Base-by-base conservation (phyloP, 2,329 filamentous ascomycete species). In the Ophiosphaerella korrae region DNA sequence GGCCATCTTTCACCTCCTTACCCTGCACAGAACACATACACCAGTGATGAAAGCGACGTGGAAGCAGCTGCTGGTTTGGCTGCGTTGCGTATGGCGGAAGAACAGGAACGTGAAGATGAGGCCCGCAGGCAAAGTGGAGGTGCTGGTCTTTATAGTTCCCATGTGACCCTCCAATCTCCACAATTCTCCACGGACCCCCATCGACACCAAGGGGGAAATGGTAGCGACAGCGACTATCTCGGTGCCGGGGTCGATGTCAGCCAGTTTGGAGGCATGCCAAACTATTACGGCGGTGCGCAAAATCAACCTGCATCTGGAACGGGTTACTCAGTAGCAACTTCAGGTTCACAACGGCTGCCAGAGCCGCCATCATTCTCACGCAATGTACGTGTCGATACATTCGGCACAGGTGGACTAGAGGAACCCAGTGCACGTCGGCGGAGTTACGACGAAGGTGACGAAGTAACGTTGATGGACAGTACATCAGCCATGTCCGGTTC, bases 401-500 rank as follows among this genome's bases (percentile, higher is more conserved):
- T 85, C 42, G 92, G 90, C 7, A 97, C 92, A n/a, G 94, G 93
- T 35, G 94, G 94, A 1, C 75, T 97, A 24, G 86, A 92, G 55
- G 84, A 89, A 50, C 92, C 92, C 2, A 85, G 81, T 42, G 80
- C 67, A 6, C 77, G 92, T 58, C 84, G 91, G 53, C 80, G 92
- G 64, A 97, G 92, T 74, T 97, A 94, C 63, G 93, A 97, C 62
- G 91, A 96, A 69, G 93, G 90, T 2, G 94, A 97, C 61, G 94
- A 97, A 71, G 82, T 74, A 39, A 72, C 70, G 5, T 66, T 80
- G 32, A 77, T 73, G 57, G 76, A 80, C 40, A 59, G 50, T 35
- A 58, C 62, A 35, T 64, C 63, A 38, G 39, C 23, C 21, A 55
- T 62, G 45, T 62, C 62, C 24, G 56, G 60, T n/a, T 68, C 68